A percentile compares a stretch with the other conserved stretches of the same genome.
Evolutionary conservation across 2,329 filamentous ascomycete species (phyloP).

Genomic region (Aspergillus caelatus): DNA sequence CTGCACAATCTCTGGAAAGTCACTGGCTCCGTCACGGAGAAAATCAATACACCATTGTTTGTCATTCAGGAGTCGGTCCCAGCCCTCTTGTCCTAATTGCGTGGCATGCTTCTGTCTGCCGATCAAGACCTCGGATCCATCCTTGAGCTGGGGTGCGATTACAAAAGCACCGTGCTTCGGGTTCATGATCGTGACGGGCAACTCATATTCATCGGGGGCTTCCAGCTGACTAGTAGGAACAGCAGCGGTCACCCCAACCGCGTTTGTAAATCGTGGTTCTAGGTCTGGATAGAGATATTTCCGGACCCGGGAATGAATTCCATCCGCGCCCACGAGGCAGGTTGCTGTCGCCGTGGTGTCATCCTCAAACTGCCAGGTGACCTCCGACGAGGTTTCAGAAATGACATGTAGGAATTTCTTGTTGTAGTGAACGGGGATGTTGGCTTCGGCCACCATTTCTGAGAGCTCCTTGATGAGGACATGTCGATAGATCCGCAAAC

Average conservation of each 20-base stretch:
- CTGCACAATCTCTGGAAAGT: slow-evolving; percentile 41
- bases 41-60: slow-evolving; percentile 45
- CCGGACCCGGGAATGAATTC: slow-evolving; percentile 61
- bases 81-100: slow-evolving; percentile 45
- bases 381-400: slow-evolving; percentile 42
- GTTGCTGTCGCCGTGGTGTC: slow-evolving; percentile 44
- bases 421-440: slow-evolving; percentile 50
- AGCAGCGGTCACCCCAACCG: slow-evolving; percentile 45
- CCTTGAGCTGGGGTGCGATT: slow-evolving; percentile 51
- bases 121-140: slow-evolving; percentile 55
- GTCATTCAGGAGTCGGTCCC: slow-evolving; percentile 45
- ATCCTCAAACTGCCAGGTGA: slow-evolving; percentile 54
- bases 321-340: slow-evolving; percentile 60
- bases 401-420: slow-evolving; percentile 53
- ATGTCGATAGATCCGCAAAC: slow-evolving; percentile 57
- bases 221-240: slow-evolving; percentile 44
- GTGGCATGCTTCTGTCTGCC: slow-evolving; percentile 48
- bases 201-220: slow-evolving; percentile 36
- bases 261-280: slow-evolving; percentile 54
- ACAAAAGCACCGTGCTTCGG: slow-evolving; percentile 52
- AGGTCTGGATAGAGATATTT: slow-evolving; percentile 54
- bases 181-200: slow-evolving; percentile 51
- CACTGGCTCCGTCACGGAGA: slow-evolving; percentile 35
- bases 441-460: slow-evolving; percentile 35
- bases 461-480: slow-evolving; percentile 56